Conservation (phyloP, 805 yeast genomes). For the Zygosaccharomyces kombuchaensis region DNA sequence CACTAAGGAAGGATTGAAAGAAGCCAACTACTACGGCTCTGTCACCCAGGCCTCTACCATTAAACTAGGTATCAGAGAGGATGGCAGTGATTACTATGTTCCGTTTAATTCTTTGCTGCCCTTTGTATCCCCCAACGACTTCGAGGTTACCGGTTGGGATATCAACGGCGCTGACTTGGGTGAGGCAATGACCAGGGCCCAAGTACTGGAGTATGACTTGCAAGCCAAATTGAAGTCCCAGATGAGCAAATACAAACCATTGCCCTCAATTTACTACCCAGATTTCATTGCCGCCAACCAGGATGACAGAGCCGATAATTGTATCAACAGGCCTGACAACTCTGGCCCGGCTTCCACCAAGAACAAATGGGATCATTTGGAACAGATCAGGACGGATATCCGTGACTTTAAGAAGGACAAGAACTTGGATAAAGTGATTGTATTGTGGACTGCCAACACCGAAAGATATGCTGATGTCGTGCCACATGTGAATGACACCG, state of each 20-base stretch:
- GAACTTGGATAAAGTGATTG: constrained; percentile 77
- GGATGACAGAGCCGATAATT: constrained; percentile 84
- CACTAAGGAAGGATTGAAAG: constrained; percentile 69
- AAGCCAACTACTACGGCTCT: constrained; percentile 87
- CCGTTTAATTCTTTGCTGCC: constrained; percentile 90
- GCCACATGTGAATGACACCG: constrained; percentile 81
- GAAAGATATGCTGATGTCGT: constrained; percentile 82
- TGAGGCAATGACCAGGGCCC: constrained; percentile 77
- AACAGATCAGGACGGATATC: constrained; percentile 79
- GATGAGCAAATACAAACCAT: constrained; percentile 59
- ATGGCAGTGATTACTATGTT: constrained; percentile 83
- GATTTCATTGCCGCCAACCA: constrained; percentile 96
- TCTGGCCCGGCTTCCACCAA: constrained; percentile 47
- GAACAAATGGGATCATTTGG: constrained; percentile 87
- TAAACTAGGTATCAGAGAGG: constrained; percentile 78
- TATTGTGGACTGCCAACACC: constrained; percentile 96
- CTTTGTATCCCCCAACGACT: constrained; percentile 83
- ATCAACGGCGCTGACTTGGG: constrained; percentile 67
- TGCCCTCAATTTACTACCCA: constrained; percentile 88
- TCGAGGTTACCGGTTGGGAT: constrained; percentile 93
- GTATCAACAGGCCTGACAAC: constrained; percentile 46
- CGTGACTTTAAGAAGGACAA: constrained; percentile 68
- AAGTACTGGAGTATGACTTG: constrained; percentile 81
- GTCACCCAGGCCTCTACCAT: constrained; percentile 91
- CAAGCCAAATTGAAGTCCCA: constrained; percentile 68